Conservation (phyloP, 192 early-diverging fungal species). For the Borealophlyctis nickersoniae region DNA sequence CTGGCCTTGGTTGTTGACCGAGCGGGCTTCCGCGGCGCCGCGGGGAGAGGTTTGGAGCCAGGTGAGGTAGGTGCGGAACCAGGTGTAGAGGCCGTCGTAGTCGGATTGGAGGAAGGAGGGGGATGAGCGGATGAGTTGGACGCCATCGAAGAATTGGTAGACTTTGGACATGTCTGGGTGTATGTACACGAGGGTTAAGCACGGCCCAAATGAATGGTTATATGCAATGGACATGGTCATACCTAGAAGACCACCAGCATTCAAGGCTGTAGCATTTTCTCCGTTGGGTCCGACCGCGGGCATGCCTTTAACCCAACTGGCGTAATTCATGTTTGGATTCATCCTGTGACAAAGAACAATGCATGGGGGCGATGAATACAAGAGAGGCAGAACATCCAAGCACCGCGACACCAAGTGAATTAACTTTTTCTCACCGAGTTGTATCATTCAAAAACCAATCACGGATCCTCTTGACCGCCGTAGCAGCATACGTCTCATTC, state of each 20-base stretch:
- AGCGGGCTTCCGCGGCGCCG: neutral
- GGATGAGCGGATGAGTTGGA: slow-evolving; percentile 12
- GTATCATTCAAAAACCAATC: slow-evolving; percentile 57
- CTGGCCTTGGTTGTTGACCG: slow-evolving; percentile 54
- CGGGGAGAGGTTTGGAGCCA: slow-evolving; percentile 20
- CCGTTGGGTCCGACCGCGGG: neutral
- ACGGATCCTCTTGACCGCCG: slow-evolving; percentile 34
- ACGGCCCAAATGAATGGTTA: neutral
- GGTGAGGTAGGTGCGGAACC: slow-evolving; percentile 8
- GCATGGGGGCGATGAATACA: too few species aligned
- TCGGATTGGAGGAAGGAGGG: neutral
- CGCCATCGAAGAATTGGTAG: slow-evolving; percentile 8
- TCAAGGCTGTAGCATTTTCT: neutral
- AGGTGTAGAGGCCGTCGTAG: slow-evolving; percentile 1
- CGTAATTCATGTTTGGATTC: slow-evolving; percentile 62
- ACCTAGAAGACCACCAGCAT: slow-evolving; percentile 6
- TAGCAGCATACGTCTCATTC: slow-evolving; percentile 42
- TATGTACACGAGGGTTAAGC: neutral
- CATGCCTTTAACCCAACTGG: slow-evolving; percentile 13
- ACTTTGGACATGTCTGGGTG: slow-evolving; percentile 1
- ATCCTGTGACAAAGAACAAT: slow-evolving; percentile 37
- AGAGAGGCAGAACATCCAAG: too few species aligned
- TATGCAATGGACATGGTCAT: neutral
- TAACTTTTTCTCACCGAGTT: slow-evolving; percentile 25
- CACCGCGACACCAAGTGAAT: too few species aligned